Base-by-base conservation (phyloP, 805 yeast genomes). In the Yamadazyma insecticola region DNA sequence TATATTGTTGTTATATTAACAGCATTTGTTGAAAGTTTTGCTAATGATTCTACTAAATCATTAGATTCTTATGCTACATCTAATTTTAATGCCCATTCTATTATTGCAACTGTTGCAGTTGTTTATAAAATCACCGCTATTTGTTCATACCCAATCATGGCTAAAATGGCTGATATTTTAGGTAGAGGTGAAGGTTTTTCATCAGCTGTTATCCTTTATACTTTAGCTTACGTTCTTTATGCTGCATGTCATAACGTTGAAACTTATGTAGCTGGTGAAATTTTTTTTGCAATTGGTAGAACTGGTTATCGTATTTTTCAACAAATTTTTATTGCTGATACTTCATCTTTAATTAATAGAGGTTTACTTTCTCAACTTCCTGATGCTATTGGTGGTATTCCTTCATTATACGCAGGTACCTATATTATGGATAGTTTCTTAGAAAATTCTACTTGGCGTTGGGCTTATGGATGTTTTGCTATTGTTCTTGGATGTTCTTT, bases 401-500 rank as follows among this genome's bases (percentile, higher is more conserved):
- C 56, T 9, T 33, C 60, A 5, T 72, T 72, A 14, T 67, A 51
- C 36, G 51, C 56, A 36, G 67, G 55, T 26, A 51, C 61, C 12
- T 66, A 67, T 70, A 44, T 60, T 32, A 45, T 63, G n/a, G 71
- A 70, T 36, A 51, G 43, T 7, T 60, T 62, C 32, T 59, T 47
- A 6, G 39, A 44, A 5, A 44, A 50, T 27, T 39, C 41, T 16
- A 57, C 62, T 23, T 72, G 77, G 77, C 57, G 75, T 46, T 64
- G 71, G 69, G 77, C 74, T 17, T 68, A 64, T 41, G 74, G 72
- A 29, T 55, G 66, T 50, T 70, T 69, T 51, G 60, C 67, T 17
- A 55, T 70, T 22, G 57, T 70, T 16, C 51, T 60, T 37, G 73
- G 74, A 3, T 57, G 55, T 19, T 59, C 59, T n/a, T 32, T 54